Percentiles rank a stretch among this genome's conserved stretches.
Evolutionary conservation across 345 rosid species (phyloP).

Genomic region (Excoecaria agallocha): DNA sequence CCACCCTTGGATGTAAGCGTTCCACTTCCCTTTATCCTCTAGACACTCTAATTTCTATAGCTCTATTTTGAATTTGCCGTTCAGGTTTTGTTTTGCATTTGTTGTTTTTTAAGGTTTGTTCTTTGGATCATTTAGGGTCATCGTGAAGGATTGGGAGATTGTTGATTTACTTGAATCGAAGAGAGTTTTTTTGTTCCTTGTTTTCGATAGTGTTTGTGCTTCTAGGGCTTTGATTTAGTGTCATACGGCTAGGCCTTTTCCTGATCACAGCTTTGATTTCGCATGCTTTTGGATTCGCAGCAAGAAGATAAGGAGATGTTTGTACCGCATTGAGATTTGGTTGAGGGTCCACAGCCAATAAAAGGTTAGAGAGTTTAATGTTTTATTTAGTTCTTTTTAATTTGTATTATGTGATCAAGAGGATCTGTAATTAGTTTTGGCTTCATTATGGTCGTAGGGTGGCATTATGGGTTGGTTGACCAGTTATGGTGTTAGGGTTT

Average conservation of each 20-base stretch:
- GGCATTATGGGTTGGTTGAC: background rate
- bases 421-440: constrained; percentile 10
- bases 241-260: background rate
- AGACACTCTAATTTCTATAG: constrained; percentile 8
- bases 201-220: background rate
- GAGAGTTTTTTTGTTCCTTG: background rate
- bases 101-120: background rate
- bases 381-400: background rate
- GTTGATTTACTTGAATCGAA: constrained; percentile 1
- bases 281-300: constrained; percentile 34
- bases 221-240: constrained; percentile 22
- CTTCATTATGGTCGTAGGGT: background rate
- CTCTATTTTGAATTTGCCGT: constrained; percentile 6
- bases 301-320: constrained; percentile 97
- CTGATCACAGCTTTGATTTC: constrained; percentile 16
- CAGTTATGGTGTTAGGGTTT: background rate
- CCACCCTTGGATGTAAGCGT: constrained; percentile 65
- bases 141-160: background rate
- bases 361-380: constrained; percentile 45
- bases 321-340: constrained; percentile 76
- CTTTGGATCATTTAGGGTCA: constrained; percentile 6
- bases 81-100: constrained; percentile 16
- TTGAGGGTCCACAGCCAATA: constrained; percentile 76
- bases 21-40: constrained; percentile 15
- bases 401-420: constrained; percentile 9